Conservation (phyloP, 1,284 basidiomycete genomes). For the Lignosus rhinocerotis region DNA sequence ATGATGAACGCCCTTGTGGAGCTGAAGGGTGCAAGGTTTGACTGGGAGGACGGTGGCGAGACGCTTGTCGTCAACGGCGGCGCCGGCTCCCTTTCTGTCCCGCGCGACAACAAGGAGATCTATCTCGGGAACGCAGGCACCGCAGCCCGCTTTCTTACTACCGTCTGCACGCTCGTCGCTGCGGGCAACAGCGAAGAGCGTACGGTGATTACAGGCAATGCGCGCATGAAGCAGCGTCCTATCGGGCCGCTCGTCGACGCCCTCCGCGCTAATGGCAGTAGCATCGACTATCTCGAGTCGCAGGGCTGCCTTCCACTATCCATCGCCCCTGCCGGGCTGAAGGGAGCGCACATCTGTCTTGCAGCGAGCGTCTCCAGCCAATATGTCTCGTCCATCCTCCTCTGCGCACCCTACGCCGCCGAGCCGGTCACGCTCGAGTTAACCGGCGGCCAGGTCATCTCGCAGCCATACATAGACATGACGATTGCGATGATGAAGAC, state of each 20-base stretch:
- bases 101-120: constrained; percentile 80
- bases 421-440: constrained; percentile 87
- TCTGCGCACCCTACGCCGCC: constrained; percentile 92
- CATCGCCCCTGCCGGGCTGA: constrained; percentile 84
- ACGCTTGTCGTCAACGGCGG: constrained; percentile 93
- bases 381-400: constrained; percentile 96
- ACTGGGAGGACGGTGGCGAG: constrained; percentile 93
- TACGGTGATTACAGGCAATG: constrained; percentile 94
- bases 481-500: constrained; percentile 97
- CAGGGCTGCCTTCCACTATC: constrained; percentile 88
- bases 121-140: constrained; percentile 99
- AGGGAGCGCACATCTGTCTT: constrained; percentile 83
- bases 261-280: constrained; percentile 79
- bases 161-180: constrained; percentile 87
- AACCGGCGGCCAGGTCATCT: constrained; percentile 92
- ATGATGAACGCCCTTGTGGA: constrained; percentile 96
- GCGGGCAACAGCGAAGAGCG: constrained; percentile 44
- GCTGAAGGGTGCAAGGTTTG: constrained; percentile 87
- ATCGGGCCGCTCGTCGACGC: constrained; percentile 97
- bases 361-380: constrained; percentile 96
- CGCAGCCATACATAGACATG: constrained; percentile 99
- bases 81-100: constrained; percentile 77
- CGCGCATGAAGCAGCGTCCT: constrained; percentile 96
- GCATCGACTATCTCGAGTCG: constrained; percentile 78
- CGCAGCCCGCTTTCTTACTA: constrained; percentile 96